Percentiles rank a stretch among this genome's conserved stretches.
Evolutionary conservation across 1,139 yeast genomes (phyloP).

Genomic region (Waltiozyma sp.): DNA sequence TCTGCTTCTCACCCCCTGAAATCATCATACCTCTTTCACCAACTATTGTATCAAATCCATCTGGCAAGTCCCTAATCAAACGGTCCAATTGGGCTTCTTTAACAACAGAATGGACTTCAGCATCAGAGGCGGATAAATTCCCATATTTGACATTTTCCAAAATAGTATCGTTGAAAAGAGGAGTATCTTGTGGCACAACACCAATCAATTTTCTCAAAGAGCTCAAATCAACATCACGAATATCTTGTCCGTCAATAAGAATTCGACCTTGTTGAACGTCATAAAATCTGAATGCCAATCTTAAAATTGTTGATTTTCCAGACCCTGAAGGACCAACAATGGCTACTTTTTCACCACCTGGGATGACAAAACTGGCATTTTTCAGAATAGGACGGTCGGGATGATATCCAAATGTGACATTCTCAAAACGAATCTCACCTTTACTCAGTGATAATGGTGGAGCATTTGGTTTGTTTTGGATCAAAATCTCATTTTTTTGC

Average conservation of each 20-base stretch:
- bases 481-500: constrained; percentile 62
- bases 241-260: constrained; percentile 82
- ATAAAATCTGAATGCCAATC: constrained; percentile 80
- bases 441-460: constrained; percentile 38
- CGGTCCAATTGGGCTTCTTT: constrained; percentile 56
- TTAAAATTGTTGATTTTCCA: constrained; percentile 85
- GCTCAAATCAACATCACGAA: constrained; percentile 63
- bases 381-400: constrained; percentile 77
- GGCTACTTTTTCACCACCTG: constrained; percentile 86
- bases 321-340: constrained; percentile 93
- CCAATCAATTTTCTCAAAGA: constrained; percentile 70
- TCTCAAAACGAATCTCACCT: constrained; percentile 80
- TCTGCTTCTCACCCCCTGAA: constrained; percentile 96
- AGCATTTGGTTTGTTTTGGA: constrained; percentile 52
- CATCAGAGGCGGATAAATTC: constrained; percentile 58
- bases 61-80: constrained; percentile 63
- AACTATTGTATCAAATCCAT: constrained; percentile 78
- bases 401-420: constrained; percentile 87
- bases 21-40: constrained; percentile 99
- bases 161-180: constrained; percentile 84
- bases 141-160: constrained; percentile 86
- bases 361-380: constrained; percentile 75
- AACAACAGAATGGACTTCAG: constrained; percentile 57
- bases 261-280: constrained; percentile 75
- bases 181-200: constrained; percentile 97